These are phyloP conservation scores for Hamamelis virginiana DNA, from an alignment of 164 flowering plant genomes.

Conservation along the genomic window DNA sequence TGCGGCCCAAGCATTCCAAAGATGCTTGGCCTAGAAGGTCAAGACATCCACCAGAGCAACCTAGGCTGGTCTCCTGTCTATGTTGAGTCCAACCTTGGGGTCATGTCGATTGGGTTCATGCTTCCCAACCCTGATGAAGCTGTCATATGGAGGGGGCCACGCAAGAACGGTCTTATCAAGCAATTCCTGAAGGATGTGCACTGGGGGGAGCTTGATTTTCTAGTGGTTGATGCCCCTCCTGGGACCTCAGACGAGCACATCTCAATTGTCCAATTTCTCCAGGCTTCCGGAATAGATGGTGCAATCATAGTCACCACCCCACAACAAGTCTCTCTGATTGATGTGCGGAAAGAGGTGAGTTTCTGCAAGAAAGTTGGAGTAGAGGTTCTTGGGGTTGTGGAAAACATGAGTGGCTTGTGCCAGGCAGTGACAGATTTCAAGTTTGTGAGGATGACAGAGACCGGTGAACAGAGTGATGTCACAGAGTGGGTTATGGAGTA, in stretches of 20 bases:
- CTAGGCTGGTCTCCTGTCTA: constrained; percentile 94
- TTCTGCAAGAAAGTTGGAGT: constrained; percentile 88
- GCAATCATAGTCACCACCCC: constrained; percentile 93
- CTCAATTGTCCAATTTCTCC: constrained; percentile 76
- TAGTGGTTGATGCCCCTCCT: constrained; percentile 94
- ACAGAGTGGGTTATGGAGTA: constrained; percentile 51
- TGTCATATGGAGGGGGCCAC: constrained; percentile 95
- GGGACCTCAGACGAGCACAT: constrained; percentile 98
- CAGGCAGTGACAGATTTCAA: constrained; percentile 57
- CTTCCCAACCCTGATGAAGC: constrained; percentile 90
- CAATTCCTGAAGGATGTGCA: constrained; percentile 85
- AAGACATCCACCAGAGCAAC: constrained; percentile 86
- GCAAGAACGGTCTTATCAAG: constrained; percentile 83
- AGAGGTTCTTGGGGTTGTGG: constrained; percentile 80
- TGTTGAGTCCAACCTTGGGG: constrained; percentile 90
- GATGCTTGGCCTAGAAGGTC: constrained; percentile 98
- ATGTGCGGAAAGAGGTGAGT: constrained; percentile 86
- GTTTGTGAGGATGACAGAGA: constrained; percentile 42
- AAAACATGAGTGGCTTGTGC: constrained; percentile 86
- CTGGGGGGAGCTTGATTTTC: constrained; percentile 94
- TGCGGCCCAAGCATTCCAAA: constrained; percentile 97
- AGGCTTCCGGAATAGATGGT: constrained; percentile 80
- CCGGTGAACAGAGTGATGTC: constrained; percentile 61
- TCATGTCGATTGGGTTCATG: constrained; percentile 95
- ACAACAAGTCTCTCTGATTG: constrained; percentile 86